phyloP scores from a whole-genome alignment of 1,139 yeast genomes.

The Hyphopichia khmerensis region DNA sequence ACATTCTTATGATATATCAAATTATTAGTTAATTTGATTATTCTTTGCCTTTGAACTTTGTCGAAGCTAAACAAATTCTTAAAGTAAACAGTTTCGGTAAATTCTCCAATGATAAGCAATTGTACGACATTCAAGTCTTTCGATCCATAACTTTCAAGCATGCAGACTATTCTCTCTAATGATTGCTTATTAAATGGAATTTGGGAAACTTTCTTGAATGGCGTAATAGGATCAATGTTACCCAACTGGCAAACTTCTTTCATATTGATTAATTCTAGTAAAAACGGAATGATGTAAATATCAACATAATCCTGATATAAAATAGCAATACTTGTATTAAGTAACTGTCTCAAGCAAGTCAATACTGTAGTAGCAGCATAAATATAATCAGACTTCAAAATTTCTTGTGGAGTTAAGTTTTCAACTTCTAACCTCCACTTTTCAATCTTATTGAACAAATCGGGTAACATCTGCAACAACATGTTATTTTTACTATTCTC shows the following conservation, averaged over 20 bases:
- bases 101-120: slow-evolving; percentile 62
- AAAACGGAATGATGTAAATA: slow-evolving; percentile 64
- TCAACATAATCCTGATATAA: slow-evolving; percentile 38
- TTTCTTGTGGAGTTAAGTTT: slow-evolving; percentile 42
- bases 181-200: slow-evolving; percentile 50
- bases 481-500: slow-evolving; percentile 20
- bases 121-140: slow-evolving; percentile 63
- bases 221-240: slow-evolving; percentile 53
- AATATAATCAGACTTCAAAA: slow-evolving; percentile 47
- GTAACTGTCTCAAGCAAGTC: slow-evolving; percentile 41
- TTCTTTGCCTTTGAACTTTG: slow-evolving; percentile 43
- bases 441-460: slow-evolving; percentile 45
- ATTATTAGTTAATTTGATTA: slow-evolving; percentile 54
- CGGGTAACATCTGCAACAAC: slow-evolving; percentile 23
- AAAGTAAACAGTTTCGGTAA: slow-evolving; percentile 74
- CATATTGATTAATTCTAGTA: slow-evolving; percentile 63
- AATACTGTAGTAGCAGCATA: slow-evolving; percentile 47
- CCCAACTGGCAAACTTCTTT: slow-evolving; percentile 84
- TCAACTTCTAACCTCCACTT: slow-evolving; percentile 37
- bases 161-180: slow-evolving; percentile 46
- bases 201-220: slow-evolving; percentile 58
- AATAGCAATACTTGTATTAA: slow-evolving; percentile 41
- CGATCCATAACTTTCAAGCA: slow-evolving; percentile 48
- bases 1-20: slow-evolving; percentile 63
- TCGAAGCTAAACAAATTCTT: slow-evolving; percentile 63